Conservation (phyloP, 805 yeast species). For the Brettanomyces naardenensis region DNA sequence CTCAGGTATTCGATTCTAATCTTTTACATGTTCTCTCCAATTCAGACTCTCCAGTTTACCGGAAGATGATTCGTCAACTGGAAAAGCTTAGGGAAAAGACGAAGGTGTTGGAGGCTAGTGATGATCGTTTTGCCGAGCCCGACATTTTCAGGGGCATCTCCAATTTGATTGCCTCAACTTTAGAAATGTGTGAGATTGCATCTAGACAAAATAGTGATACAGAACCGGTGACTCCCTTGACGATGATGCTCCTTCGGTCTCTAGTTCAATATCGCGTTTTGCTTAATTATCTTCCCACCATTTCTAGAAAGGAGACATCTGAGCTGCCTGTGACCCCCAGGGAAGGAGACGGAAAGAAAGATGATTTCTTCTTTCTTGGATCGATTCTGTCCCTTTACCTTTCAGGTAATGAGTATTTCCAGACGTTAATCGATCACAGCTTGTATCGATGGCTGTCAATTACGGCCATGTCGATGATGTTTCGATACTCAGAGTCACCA, state of each 20-base stretch:
- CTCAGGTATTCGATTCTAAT: constrained; percentile 21
- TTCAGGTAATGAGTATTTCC: constrained; percentile 31
- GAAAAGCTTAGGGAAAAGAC: constrained; percentile 2
- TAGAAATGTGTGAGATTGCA: constrained; percentile 52
- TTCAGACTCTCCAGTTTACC: constrained; percentile 11
- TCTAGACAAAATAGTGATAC: constrained; percentile 35
- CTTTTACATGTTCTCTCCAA: constrained; percentile 18
- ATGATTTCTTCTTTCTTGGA: constrained; percentile 27
- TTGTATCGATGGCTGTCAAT: not conserved
- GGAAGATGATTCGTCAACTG: constrained; percentile 16
- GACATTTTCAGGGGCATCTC: constrained; percentile 10
- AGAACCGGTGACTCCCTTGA: constrained; percentile 8
- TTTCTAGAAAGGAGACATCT: too few species aligned
- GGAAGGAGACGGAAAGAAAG: constrained; percentile 13
- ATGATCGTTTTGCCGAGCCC: not conserved
- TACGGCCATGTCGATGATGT: not conserved
- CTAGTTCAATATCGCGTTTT: constrained; percentile 34
- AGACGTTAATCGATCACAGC: not conserved
- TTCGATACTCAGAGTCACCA: constrained; percentile 3
- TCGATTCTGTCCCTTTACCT: constrained; percentile 33
- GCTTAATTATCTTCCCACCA: constrained; percentile 15
- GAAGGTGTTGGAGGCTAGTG: not conserved
- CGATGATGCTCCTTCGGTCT: constrained; percentile 29
- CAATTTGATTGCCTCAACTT: constrained; percentile 35
- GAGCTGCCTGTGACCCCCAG: too few species aligned